These are phyloP conservation scores for Diaporthe sp. DNA, from an alignment of 2,329 filamentous ascomycete species.

Conservation along the genomic window DNA sequence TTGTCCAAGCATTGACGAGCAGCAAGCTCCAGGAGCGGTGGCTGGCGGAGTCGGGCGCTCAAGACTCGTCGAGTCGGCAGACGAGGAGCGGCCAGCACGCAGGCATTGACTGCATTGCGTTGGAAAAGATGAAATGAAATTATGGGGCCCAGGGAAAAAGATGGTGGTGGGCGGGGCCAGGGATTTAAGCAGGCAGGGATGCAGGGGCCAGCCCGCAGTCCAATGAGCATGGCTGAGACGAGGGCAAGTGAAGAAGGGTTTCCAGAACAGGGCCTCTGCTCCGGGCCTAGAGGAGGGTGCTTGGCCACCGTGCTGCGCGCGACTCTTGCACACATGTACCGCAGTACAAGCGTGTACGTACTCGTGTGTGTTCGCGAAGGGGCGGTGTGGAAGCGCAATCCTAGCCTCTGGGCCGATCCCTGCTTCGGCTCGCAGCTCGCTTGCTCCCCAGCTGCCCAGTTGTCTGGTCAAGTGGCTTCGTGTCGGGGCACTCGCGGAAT, in stretches of 20 bases:
- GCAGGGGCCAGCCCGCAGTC: constrained; percentile 18
- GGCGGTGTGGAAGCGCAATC: constrained; percentile 31
- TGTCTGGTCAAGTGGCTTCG: constrained; percentile 40
- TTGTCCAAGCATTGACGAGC: constrained; percentile 33
- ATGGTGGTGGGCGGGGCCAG: constrained; percentile 19
- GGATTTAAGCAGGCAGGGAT: constrained; percentile 32
- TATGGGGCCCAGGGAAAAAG: constrained; percentile 30
- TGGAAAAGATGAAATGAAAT: constrained; percentile 35
- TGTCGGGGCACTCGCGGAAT: constrained; percentile 39
- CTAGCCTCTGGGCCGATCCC: constrained; percentile 27
- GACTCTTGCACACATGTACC: constrained; percentile 28
- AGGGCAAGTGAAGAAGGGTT: constrained; percentile 11
- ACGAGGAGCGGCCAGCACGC: constrained; percentile 32
- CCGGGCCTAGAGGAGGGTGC: constrained; percentile 32
- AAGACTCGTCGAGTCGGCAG: constrained; percentile 30
- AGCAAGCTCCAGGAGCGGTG: constrained; percentile 28
- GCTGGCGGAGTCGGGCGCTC: constrained; percentile 33
- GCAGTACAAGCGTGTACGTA: constrained; percentile 20
- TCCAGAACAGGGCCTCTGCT: constrained; percentile 32
- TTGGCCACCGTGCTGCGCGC: constrained; percentile 31
- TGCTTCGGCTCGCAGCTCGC: constrained; percentile 33
- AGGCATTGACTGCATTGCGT: constrained; percentile 33
- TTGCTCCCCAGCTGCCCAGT: constrained; percentile 33
- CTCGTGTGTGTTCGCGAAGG: constrained; percentile 4
- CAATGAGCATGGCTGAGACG: constrained; percentile 32